Conservation (phyloP, 805 yeast genomes). For the Scheffersomyces coipomensis region DNA sequence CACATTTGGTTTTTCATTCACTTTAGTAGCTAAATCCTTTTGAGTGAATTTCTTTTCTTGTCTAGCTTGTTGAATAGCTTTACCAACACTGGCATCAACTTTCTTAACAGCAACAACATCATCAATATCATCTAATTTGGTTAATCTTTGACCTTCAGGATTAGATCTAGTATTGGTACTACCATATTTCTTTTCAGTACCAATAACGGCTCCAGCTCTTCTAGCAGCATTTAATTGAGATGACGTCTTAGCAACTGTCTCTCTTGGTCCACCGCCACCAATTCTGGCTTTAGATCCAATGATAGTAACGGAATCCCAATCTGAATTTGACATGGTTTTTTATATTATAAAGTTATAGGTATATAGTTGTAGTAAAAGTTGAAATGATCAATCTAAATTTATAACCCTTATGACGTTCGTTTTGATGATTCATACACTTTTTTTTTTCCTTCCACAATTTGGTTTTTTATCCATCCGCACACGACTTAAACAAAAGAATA, state of each 20-base stretch:
- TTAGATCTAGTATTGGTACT: slow-evolving; percentile 56
- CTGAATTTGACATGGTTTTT: slow-evolving; percentile 32
- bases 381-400: too few relatives aligned
- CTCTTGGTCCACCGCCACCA: slow-evolving; percentile 87
- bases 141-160: slow-evolving; percentile 91
- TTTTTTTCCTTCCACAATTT: too few relatives aligned
- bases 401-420: too few relatives aligned
- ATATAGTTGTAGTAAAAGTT: too few relatives aligned
- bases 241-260: slow-evolving; percentile 74
- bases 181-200: slow-evolving; percentile 92
- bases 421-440: too few relatives aligned
- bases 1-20: slow-evolving; percentile 94
- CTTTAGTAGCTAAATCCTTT: slow-evolving; percentile 92
- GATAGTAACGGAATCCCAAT: slow-evolving; percentile 90
- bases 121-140: slow-evolving; percentile 90
- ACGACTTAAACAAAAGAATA: too few relatives aligned
- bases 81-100: slow-evolving; percentile 80
- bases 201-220: slow-evolving; percentile 83
- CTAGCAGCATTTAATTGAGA: slow-evolving; percentile 89
- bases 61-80: slow-evolving; percentile 81
- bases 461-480: too few relatives aligned
- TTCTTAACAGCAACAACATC: slow-evolving; percentile 93
- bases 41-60: slow-evolving; percentile 87
- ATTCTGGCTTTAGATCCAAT: slow-evolving; percentile 88
- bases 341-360: background rate